Percentiles rank a stretch among this genome's conserved stretches.
These are phyloP conservation scores for Microbotryum scabiosae DNA, from an alignment of 1,284 basidiomycete species.

Conservation along the genomic window DNA sequence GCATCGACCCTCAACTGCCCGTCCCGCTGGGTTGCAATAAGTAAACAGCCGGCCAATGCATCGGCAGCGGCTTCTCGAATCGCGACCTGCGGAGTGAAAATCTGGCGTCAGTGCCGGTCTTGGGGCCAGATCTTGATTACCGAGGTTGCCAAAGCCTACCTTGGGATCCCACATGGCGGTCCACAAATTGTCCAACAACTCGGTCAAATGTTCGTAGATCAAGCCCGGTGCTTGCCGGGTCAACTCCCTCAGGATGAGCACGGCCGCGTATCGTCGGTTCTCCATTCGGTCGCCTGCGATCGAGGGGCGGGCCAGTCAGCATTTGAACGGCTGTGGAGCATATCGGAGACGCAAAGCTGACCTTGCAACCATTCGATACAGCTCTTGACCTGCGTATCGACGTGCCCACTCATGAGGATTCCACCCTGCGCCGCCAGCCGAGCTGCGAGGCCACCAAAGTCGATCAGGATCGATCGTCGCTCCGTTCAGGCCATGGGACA, in stretches of 20 bases:
- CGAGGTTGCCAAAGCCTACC: not conserved
- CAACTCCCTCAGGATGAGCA: conserved; percentile 81
- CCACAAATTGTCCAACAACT: conserved; percentile 85
- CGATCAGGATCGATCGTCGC: not conserved
- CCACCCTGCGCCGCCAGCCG: conserved; percentile 36
- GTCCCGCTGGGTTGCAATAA: conserved; percentile 38
- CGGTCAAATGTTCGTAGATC: conserved; percentile 65
- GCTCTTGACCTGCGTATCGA: conserved; percentile 37
- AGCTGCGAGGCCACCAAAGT: conserved; percentile 16
- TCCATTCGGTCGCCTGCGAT: conserved; percentile 44
- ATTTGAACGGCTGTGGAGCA: too few relatives aligned
- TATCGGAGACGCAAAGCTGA: not conserved
- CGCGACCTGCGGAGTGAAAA: conserved; percentile 26
- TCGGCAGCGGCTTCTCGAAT: conserved; percentile 84
- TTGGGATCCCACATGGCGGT: conserved; percentile 70
- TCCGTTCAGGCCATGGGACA: not conserved
- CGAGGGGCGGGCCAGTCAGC: too few relatives aligned
- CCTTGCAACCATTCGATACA: conserved; percentile 39
- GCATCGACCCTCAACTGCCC: conserved; percentile 43
- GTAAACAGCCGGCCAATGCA: conserved; percentile 75
- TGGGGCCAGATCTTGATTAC: not conserved
- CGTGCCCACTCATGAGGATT: conserved; percentile 34
- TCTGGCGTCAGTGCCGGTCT: conserved; percentile 43
- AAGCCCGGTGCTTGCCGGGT: conserved; percentile 75
- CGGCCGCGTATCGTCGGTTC: conserved; percentile 68